Base-by-base conservation (phyloP, 2,329 filamentous ascomycete genomes). In the Colletotrichum orchidophilum region DNA sequence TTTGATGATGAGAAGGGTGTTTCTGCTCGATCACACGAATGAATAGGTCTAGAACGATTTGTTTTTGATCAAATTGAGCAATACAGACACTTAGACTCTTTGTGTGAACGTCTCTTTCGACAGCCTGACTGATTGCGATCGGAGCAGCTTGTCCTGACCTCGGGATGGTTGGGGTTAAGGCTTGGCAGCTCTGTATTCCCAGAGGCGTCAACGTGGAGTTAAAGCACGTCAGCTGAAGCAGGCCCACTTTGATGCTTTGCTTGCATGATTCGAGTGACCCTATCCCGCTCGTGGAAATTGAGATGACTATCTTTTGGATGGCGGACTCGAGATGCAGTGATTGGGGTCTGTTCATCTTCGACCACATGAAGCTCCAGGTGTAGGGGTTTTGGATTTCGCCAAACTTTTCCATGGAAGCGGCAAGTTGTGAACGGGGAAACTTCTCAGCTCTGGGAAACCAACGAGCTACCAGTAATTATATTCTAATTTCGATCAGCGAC, bases 161-260 rank as follows among this genome's bases (percentile, higher is more conserved):
- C 42, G 31, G 3, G 7, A 31, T 27, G 9, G 54, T 33, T 21
- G 39, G 31, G 26, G 31, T 24, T 6, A n/a, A 21, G 46, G 33
- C 64, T 67, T 62, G 64, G 57, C 49, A 26, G 39, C 39, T 54
- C 26, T 26, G 26, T 15, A 31, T 33, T 67, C 9, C 15, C 3
- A 60, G 27, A 53, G 57, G 33, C 57, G 64, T 62, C 64, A 67
- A 49, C 33, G 33, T 67, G 57, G 64, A 27, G 35, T 27, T 50
- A 29, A 49, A 67, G 52, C 53, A 55, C 64, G 64, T 67, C 64
- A 67, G 27, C 18, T 18, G 46, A 8, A 21, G 24, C 31, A 0
- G 42, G 50, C 49, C 27, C n/a, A 24, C 60, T 15, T 26, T 13
- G n/a, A 15, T 50, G 6, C 26, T 29, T 24, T 8, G 26, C 11